phyloP scores from a whole-genome alignment of 2,329 filamentous ascomycete species.

The Colletotrichum brevisporum region DNA sequence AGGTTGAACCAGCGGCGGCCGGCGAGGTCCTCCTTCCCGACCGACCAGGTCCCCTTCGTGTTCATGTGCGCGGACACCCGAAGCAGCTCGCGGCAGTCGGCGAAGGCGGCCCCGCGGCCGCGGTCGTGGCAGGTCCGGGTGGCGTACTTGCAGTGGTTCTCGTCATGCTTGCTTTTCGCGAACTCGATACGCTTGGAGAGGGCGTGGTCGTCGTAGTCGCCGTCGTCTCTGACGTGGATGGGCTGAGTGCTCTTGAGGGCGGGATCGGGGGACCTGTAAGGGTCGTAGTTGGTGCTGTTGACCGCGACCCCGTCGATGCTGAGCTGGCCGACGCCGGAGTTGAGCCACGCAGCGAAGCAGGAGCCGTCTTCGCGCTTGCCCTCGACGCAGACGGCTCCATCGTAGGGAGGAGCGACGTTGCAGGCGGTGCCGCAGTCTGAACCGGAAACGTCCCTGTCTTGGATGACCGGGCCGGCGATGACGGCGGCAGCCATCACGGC shows the following conservation, averaged over 20 bases:
- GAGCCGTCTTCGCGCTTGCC: conserved; percentile 11
- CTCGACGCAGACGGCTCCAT: conserved; percentile 9
- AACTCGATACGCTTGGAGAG: conserved; percentile 16
- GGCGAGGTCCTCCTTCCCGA: conserved; percentile 7
- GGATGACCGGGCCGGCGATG: not conserved
- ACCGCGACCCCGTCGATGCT: not conserved
- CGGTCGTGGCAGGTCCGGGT: conserved; percentile 13
- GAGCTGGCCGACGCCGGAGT: not conserved
- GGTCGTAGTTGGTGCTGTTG: not conserved
- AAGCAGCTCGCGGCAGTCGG: conserved; percentile 19
- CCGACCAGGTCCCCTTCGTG: conserved; percentile 2
- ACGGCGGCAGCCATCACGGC: conserved; percentile 2
- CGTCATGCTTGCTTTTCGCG: not conserved
- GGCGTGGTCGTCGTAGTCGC: not conserved
- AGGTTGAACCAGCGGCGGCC: conserved; percentile 19
- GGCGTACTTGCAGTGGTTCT: not conserved
- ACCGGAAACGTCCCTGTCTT: not conserved
- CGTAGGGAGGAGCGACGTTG: conserved; percentile 1
- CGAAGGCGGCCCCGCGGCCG: not conserved
- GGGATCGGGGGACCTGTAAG: not conserved
- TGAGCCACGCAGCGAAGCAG: conserved; percentile 15
- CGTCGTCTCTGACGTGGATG: not conserved
- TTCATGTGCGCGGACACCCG: not conserved
- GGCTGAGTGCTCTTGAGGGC: not conserved
- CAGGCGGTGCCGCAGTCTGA: conserved; percentile 14